These are phyloP conservation scores for Chytriomyces hyalinus DNA, from an alignment of 192 early-diverging fungal species.

Conservation along the genomic window DNA sequence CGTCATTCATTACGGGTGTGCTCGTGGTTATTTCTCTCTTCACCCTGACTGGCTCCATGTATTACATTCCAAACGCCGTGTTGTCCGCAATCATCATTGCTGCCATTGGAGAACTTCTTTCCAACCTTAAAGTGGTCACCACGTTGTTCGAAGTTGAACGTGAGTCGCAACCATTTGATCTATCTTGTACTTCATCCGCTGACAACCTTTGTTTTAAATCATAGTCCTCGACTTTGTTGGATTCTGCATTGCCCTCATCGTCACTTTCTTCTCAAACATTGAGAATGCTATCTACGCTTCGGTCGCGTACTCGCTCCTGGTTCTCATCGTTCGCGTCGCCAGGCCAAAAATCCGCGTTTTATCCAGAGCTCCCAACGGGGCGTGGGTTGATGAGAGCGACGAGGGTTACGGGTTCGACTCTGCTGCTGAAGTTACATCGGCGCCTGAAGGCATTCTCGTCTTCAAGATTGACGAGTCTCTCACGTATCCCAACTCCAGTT, in stretches of 20 bases:
- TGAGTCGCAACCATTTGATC: neutral
- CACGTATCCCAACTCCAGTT: conserved; percentile 73
- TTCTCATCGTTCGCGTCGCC: conserved; percentile 82
- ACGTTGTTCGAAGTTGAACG: conserved; percentile 15
- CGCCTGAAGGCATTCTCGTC: conserved; percentile 72
- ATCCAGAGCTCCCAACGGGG: conserved; percentile 27
- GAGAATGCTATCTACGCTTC: conserved; percentile 84
- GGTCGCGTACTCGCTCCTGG: conserved; percentile 70
- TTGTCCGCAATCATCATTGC: conserved; percentile 85
- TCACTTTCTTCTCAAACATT: conserved; percentile 70
- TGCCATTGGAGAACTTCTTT: conserved; percentile 82
- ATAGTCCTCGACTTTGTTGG: neutral
- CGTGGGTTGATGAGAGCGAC: conserved; percentile 40
- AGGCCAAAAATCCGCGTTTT: conserved; percentile 67
- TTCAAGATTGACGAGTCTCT: conserved; percentile 69
- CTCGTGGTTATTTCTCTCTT: conserved; percentile 85
- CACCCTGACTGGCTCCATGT: conserved; percentile 81
- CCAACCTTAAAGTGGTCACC: conserved; percentile 60
- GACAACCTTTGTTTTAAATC: neutral
- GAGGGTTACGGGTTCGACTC: conserved; percentile 2
- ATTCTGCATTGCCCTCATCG: conserved; percentile 50
- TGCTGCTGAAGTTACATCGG: neutral
- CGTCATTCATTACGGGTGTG: conserved; percentile 75
- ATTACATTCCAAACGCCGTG: conserved; percentile 81
- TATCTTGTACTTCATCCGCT: too few species aligned